Conservation (phyloP, 2,329 filamentous ascomycete genomes). For the Ceratocystis alfenasii region DNA sequence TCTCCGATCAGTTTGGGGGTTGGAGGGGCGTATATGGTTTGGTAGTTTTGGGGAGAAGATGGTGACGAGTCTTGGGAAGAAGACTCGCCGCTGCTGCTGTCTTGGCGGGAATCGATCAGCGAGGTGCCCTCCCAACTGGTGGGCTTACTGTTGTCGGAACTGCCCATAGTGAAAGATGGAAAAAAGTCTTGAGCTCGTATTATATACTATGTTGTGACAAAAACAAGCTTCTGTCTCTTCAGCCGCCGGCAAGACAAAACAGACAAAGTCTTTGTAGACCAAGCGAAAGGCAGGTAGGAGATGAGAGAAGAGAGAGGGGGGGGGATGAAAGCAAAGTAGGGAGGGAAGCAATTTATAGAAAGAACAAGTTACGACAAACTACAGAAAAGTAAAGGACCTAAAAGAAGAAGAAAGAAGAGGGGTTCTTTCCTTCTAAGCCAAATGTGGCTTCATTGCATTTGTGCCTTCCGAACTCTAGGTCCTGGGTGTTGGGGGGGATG, state of each 20-base stretch:
- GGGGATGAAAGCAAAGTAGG: neutral
- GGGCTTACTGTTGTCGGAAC: neutral
- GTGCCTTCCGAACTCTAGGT: too few relatives aligned
- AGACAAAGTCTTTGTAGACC: neutral
- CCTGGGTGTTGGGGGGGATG: neutral
- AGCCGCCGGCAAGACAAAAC: slow-evolving; percentile 6
- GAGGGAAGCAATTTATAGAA: neutral
- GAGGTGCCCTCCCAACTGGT: slow-evolving; percentile 13
- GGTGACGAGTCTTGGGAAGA: slow-evolving; percentile 5
- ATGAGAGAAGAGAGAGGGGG: neutral
- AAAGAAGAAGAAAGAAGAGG: slow-evolving; percentile 6
- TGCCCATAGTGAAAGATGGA: neutral
- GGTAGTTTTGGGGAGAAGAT: neutral
- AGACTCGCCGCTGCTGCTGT: slow-evolving; percentile 20
- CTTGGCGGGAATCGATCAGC: neutral
- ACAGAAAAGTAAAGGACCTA: neutral
- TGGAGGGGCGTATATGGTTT: neutral
- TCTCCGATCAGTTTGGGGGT: slow-evolving; percentile 23
- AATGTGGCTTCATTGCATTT: slow-evolving; percentile 3
- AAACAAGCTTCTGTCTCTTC: neutral
- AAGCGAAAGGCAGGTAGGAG: neutral
- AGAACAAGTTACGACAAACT: neutral
- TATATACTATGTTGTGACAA: neutral
- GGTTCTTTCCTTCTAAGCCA: neutral
- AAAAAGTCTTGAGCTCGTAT: neutral